Evolutionary conservation across 2,329 filamentous ascomycete genomes (phyloP), one percentile per base, ranked within the genome.

Genomic region (Magnaporthiopsis incrustans): DNA sequence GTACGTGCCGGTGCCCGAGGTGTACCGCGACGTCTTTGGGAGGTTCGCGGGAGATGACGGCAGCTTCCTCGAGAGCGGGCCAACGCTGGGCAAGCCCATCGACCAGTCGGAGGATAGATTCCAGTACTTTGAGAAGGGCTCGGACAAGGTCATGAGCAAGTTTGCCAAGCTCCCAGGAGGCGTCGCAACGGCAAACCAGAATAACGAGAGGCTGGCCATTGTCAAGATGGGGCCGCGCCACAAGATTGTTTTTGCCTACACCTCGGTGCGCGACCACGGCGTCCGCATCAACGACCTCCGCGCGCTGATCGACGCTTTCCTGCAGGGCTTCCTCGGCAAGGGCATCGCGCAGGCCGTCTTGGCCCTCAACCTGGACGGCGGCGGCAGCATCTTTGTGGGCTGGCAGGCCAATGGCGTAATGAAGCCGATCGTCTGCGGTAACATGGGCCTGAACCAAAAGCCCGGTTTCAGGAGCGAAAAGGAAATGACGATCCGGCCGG

Each of bases 351-450:
- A 38, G n/a, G 25, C 59, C 8, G 25, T 10, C 18, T 7, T 60
- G 22, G 59, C 59, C 33, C 32, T 60, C n/a, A 60, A 60, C 59
- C 32, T 60, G 22, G 59, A 60, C 32, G 59, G 59, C 59, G 59
- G 59, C 59, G 6, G 38, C 12, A 60, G 59, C 32, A 38, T 60
- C 33, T 60, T 60, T 35, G 18, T 60, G 32, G 33, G 59, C 30
- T 60, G 35, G 32, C 59, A 60, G 33, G 18, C 14, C 11, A 5
- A 18, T 8, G 33, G 59, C 8, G 6, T 2, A 12, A 32, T 25
- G 32, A n/a, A 38, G 59, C 35, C 25, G 10, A 32, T 60, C 32
- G n/a, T 60, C 3, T 35, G 33, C 33, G 33, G 33, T 4, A 11
- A 11, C 33, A 35, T 35, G 33, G 33, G 14, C 33, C 11, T 0